These are phyloP conservation scores for Mycena alexandri DNA, from an alignment of 768 basidiomycete species.

Conservation along the genomic window DNA sequence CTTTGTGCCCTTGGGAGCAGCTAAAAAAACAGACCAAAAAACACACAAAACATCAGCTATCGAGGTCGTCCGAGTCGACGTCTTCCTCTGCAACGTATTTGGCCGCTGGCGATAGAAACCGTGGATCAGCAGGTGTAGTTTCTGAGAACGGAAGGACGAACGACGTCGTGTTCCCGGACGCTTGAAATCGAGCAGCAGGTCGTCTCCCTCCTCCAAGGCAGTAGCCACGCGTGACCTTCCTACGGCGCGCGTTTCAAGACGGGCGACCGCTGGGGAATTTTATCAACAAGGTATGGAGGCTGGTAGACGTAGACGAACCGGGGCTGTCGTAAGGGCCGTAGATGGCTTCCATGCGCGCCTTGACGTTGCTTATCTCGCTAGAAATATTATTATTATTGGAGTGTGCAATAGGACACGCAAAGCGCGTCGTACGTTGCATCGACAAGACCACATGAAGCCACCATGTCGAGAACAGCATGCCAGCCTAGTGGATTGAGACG, in stretches of 20 bases:
- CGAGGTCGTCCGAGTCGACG: conserved; percentile 28
- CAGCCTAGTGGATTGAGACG: conserved; percentile 73
- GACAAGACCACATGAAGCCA: conserved; percentile 57
- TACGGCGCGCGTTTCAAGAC: conserved; percentile 3
- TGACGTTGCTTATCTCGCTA: conserved; percentile 26
- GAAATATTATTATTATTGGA: not conserved
- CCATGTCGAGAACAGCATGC: conserved; percentile 70
- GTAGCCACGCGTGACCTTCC: conserved; percentile 5
- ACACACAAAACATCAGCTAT: not conserved
- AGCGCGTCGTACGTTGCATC: conserved; percentile 50
- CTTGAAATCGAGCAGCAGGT: conserved; percentile 2
- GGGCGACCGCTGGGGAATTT: not conserved
- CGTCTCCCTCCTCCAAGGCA: conserved; percentile 10
- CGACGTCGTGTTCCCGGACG: conserved; percentile 15
- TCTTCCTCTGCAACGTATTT: conserved; percentile 11
- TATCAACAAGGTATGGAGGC: not conserved
- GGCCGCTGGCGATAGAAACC: not conserved
- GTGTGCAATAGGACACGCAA: too few relatives aligned
- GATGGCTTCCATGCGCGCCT: conserved; percentile 30
- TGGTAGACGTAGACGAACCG: not conserved
- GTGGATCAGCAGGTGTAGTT: not conserved
- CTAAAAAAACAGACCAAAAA: too few relatives aligned
- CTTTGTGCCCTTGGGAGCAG: too few relatives aligned
- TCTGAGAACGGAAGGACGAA: not conserved
- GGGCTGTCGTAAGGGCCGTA: conserved; percentile 21